These are phyloP conservation scores for Leccinum sublutescens DNA, from an alignment of 768 basidiomycete genomes.

Conservation along the genomic window DNA sequence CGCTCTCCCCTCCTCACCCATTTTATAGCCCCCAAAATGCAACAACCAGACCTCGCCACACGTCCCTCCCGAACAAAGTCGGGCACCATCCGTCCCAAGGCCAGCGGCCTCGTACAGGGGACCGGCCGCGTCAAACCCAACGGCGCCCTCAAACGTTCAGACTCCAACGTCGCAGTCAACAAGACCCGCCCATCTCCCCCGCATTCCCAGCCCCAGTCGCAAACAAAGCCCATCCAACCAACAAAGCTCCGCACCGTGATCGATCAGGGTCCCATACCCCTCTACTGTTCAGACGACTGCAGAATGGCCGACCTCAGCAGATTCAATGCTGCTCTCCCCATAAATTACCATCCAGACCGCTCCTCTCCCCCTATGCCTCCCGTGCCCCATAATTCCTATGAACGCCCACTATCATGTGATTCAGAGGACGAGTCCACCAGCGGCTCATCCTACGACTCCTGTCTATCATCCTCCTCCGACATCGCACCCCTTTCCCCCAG, in stretches of 20 bases:
- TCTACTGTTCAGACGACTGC: constrained; percentile 84
- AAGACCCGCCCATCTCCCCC: constrained; percentile 16
- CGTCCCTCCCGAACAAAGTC: constrained; percentile 37
- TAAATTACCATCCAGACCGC: constrained; percentile 47
- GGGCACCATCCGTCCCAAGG: constrained; percentile 36
- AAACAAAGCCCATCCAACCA: constrained; percentile 31
- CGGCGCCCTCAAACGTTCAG: constrained; percentile 48
- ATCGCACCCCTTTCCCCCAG: constrained; percentile 23
- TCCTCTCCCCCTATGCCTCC: constrained; percentile 40
- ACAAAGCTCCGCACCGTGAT: constrained; percentile 64
- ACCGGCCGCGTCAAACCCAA: constrained; percentile 63
- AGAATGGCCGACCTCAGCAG: constrained; percentile 54
- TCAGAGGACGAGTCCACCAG: constrained; percentile 43
- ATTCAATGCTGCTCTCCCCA: constrained; percentile 39
- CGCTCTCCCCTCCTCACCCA: constrained; percentile 24
- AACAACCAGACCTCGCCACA: constrained; percentile 18
- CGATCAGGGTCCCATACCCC: constrained; percentile 75
- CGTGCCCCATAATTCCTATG: constrained; percentile 40
- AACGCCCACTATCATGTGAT: constrained; percentile 24
- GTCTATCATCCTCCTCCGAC: constrained; percentile 26
- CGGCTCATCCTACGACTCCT: constrained; percentile 39
- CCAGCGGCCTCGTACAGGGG: constrained; percentile 60
- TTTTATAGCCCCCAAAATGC: constrained; percentile 28
- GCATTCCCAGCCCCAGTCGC: constrained; percentile 20
- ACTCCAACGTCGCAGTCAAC: constrained; percentile 21